These are phyloP conservation scores for Trichomonas vaginalis DNA, from an alignment of 208 protist species.

Conservation along the genomic window DNA sequence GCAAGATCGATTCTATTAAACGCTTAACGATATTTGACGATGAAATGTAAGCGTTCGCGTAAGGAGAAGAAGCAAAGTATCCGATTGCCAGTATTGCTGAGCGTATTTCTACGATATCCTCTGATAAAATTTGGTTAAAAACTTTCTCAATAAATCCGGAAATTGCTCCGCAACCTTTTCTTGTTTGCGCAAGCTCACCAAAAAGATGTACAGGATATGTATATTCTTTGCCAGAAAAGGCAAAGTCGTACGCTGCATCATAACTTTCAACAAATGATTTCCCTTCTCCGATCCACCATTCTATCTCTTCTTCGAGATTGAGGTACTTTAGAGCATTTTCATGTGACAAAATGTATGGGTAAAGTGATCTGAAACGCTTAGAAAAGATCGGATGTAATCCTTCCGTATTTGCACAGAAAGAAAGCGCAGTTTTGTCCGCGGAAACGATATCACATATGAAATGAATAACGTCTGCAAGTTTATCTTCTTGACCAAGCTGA, in stretches of 20 bases:
- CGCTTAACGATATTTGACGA: neutral
- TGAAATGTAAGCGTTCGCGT: neutral
- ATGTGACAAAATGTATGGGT: neutral
- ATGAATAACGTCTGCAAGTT: neutral
- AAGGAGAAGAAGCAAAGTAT: neutral
- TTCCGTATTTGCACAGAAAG: neutral
- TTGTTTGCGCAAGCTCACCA: neutral
- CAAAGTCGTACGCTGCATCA: neutral
- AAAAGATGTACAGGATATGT: neutral
- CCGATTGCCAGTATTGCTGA: neutral
- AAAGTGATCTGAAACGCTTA: neutral
- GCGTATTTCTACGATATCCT: neutral
- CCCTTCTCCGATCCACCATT: neutral
- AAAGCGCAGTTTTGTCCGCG: neutral
- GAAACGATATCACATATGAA: neutral
- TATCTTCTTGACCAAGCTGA: neutral
- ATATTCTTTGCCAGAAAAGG: neutral
- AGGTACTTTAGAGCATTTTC: neutral
- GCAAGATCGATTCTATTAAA: neutral
- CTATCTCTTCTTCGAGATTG: neutral
- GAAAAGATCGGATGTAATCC: neutral
- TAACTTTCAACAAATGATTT: neutral
- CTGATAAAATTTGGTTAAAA: neutral
- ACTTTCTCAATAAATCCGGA: neutral
- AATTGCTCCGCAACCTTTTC: neutral